Percentiles rank a stretch among this genome's conserved stretches.
Conservation (phyloP, 164 flowering plant species). For the Macadamia tetraphylla region DNA sequence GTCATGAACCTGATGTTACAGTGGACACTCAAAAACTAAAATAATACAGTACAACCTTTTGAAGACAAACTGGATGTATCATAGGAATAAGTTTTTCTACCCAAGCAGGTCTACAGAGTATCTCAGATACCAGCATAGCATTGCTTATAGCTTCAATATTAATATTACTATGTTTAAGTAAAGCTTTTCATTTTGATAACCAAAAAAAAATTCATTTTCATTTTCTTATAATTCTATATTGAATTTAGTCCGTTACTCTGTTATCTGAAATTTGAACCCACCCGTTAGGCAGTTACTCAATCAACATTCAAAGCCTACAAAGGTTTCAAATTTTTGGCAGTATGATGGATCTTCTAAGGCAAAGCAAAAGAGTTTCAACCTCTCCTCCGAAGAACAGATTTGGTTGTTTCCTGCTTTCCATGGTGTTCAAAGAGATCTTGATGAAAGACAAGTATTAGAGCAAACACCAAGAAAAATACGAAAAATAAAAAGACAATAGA, state of each 20-base stretch:
- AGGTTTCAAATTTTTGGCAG: background rate
- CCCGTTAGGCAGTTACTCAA: constrained; percentile 68
- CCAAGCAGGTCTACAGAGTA: no score
- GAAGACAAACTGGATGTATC: background rate
- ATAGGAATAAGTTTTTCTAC: background rate
- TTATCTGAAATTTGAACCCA: constrained; percentile 98
- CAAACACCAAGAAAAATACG: no score
- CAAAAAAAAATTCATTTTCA: no score
- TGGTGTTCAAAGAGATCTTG: constrained; percentile 69
- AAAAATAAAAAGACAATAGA: no score
- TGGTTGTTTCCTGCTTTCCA: constrained; percentile 75
- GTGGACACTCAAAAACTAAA: background rate
- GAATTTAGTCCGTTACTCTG: constrained; percentile 26
- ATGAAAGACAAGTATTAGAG: constrained; percentile 7
- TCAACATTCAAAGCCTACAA: constrained; percentile 79
- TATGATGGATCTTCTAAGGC: background rate
- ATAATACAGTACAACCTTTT: background rate
- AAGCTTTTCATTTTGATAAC: background rate
- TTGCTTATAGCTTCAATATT: background rate
- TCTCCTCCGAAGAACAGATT: constrained; percentile 86
- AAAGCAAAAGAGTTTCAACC: constrained; percentile 29
- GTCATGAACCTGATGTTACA: background rate
- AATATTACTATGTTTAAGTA: background rate
- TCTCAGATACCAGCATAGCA: background rate
- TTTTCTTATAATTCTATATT: no score